phyloP scores from a whole-genome alignment of 2,329 filamentous ascomycete species.

The Aspergillus pseudoterreus region DNA sequence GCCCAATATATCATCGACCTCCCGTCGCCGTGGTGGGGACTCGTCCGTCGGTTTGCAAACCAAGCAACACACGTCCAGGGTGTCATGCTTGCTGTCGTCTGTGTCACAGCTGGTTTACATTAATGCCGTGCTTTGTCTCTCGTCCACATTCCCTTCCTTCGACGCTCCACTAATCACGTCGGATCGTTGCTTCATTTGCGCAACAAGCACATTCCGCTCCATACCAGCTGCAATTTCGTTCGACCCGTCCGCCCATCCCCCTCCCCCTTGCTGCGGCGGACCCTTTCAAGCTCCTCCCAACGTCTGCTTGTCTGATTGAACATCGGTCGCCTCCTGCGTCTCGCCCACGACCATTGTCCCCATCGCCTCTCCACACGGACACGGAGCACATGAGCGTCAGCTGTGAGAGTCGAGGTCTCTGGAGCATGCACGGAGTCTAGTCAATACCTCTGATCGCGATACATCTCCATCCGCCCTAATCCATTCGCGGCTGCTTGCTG shows the following conservation, averaged over 20 bases:
- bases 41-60: conserved; percentile 12
- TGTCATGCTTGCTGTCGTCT: conserved; percentile 33
- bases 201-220: conserved; percentile 33
- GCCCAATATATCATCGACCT: background rate
- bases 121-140: conserved; percentile 35
- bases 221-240: conserved; percentile 22
- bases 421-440: conserved; percentile 42
- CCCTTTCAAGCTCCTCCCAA: conserved; percentile 26
- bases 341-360: conserved; percentile 20
- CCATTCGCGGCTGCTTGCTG: conserved; percentile 24
- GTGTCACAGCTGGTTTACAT: conserved; percentile 37
- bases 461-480: conserved; percentile 21
- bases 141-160: conserved; percentile 32
- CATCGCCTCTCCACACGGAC: conserved; percentile 18
- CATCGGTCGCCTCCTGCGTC: conserved; percentile 11
- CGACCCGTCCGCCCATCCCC: conserved; percentile 19
- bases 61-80: conserved; percentile 15
- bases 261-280: conserved; percentile 32
- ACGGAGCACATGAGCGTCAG: conserved; percentile 35
- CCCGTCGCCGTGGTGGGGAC: conserved; percentile 3
- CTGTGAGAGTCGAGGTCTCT: conserved; percentile 36
- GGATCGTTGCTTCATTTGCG: conserved; percentile 23
- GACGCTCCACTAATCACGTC: conserved; percentile 31
- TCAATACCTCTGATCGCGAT: conserved; percentile 25
- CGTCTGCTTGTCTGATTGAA: conserved; percentile 24